Conservation (phyloP, 805 yeast species). For the Sugiyamaella lignohabitans region DNA sequence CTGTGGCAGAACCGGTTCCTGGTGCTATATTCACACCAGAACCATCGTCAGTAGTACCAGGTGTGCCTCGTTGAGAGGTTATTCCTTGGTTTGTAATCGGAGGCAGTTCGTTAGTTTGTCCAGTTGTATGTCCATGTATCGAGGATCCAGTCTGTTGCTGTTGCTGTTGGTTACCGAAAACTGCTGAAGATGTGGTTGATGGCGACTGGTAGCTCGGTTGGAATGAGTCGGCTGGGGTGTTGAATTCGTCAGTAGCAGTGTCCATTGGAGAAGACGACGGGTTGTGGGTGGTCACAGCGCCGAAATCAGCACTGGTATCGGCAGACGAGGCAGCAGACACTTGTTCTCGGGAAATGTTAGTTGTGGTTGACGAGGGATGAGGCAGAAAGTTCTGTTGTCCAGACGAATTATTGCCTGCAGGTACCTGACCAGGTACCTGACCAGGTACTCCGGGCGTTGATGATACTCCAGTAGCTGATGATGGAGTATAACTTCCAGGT, state of each 20-base stretch:
- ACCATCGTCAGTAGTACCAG: background rate
- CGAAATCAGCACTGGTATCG: slow-evolving; percentile 27
- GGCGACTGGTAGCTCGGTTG: background rate
- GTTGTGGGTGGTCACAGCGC: background rate
- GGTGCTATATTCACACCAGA: background rate
- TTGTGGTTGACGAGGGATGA: slow-evolving; percentile 31
- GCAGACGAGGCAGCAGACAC: slow-evolving; percentile 30
- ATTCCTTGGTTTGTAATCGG: background rate
- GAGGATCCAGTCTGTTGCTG: background rate
- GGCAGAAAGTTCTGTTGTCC: slow-evolving; percentile 27
- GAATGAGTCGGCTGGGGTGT: background rate
- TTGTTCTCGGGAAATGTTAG: slow-evolving; percentile 25
- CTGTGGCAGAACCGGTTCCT: background rate
- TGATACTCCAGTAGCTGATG: no score
- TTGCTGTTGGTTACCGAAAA: background rate
- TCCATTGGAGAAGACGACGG: background rate
- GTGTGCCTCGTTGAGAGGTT: background rate
- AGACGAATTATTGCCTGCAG: background rate
- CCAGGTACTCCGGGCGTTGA: no score
- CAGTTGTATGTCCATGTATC: background rate
- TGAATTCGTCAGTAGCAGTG: slow-evolving; percentile 1
- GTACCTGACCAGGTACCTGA: background rate
- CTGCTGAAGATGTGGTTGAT: background rate
- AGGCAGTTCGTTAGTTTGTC: background rate
- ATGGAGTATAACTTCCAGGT: no score